A percentile compares a stretch with the other conserved stretches of the same genome.
Conservation (phyloP, 2,329 filamentous ascomycete species). For the Dactylellina haptotyla region DNA sequence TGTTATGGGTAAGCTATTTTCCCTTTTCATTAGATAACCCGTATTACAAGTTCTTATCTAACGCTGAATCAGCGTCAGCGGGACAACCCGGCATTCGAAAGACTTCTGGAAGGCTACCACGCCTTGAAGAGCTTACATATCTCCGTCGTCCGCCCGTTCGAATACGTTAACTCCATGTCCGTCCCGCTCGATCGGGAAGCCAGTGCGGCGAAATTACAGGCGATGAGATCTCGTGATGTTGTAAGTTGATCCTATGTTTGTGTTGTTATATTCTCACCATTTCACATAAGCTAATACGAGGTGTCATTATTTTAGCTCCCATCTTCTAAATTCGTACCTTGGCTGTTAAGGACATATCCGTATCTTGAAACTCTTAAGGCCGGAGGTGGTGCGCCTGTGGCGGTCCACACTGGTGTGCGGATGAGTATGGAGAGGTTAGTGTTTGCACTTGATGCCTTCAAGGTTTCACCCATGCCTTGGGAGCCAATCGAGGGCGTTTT, state of each 20-base stretch:
- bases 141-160: conserved; percentile 46
- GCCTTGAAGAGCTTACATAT: conserved; percentile 40
- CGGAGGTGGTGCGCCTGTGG: conserved; percentile 23
- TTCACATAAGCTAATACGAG: conserved; percentile 16
- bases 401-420: conserved; percentile 40
- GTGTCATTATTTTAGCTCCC: conserved; percentile 22
- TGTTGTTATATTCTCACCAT: conserved; percentile 27
- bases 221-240: conserved; percentile 47
- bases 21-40: neutral
- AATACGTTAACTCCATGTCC: conserved; percentile 46
- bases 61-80: conserved; percentile 43
- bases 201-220: conserved; percentile 45
- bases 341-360: conserved; percentile 45
- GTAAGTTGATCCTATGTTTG: conserved; percentile 40
- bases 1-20: conserved; percentile 46
- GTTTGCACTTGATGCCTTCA: conserved; percentile 43
- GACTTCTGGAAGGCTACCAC: conserved; percentile 46
- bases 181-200: conserved; percentile 41
- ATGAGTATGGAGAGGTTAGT: conserved; percentile 48
- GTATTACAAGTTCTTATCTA: conserved; percentile 11
- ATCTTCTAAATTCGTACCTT: conserved; percentile 47
- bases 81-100: conserved; percentile 46
- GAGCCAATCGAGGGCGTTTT: conserved; percentile 52
- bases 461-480: conserved; percentile 49
- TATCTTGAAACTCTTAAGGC: conserved; percentile 35